A percentile compares a stretch with the other conserved stretches of the same genome.
phyloP scores from a whole-genome alignment of 1,139 yeast genomes.

The Suzukiozyma palmioleophila region DNA sequence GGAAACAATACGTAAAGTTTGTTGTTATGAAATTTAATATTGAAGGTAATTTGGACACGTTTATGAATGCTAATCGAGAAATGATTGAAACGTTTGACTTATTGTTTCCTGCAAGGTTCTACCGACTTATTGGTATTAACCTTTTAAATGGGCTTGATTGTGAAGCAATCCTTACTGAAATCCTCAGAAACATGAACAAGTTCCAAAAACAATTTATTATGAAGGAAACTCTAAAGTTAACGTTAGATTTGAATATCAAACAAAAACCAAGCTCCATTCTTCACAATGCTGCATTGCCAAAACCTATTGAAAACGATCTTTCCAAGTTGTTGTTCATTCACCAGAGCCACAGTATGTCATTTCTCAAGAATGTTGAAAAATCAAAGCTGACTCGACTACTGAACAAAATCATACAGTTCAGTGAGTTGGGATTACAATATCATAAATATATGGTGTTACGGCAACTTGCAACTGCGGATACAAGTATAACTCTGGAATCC shows the following conservation, averaged over 20 bases:
- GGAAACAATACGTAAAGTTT: constrained; percentile 9
- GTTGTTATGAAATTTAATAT: constrained; percentile 8
- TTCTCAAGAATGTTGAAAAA: constrained; percentile 2
- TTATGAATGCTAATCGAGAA: constrained; percentile 12
- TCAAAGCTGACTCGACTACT: neutral
- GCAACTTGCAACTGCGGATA: neutral
- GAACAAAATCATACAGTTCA: constrained; percentile 5
- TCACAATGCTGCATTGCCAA: neutral
- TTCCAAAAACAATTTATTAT: neutral
- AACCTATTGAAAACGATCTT: neutral
- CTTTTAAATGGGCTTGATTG: neutral
- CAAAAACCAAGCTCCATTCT: neutral
- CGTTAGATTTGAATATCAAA: neutral
- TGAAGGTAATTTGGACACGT: constrained; percentile 10
- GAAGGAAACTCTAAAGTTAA: neutral
- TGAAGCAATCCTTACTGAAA: neutral
- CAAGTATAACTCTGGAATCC: neutral
- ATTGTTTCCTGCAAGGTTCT: neutral
- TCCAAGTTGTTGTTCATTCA: constrained; percentile 3
- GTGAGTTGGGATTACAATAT: constrained; percentile 7
- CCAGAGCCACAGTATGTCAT: constrained; percentile 1
- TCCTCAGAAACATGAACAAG: neutral
- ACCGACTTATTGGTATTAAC: neutral
- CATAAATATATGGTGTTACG: constrained; percentile 5
- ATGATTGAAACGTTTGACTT: constrained; percentile 4